These are phyloP conservation scores for Candida tetrigidarum DNA, from an alignment of 1,139 yeast species.

Conservation along the genomic window DNA sequence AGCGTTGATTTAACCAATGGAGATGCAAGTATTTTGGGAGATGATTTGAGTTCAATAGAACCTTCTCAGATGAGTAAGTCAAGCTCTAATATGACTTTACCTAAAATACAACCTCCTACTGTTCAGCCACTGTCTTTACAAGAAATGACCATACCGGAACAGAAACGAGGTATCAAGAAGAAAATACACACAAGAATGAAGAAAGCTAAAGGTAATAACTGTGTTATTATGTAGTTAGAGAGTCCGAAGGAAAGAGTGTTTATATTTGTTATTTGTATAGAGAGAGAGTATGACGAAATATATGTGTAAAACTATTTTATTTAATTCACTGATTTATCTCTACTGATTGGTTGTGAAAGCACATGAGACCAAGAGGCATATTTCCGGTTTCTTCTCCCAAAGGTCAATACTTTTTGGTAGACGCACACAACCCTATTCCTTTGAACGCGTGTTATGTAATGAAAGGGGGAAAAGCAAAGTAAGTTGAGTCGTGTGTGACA, in stretches of 20 bases:
- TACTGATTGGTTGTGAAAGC: neutral
- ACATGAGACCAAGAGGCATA: no score
- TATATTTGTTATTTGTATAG: neutral
- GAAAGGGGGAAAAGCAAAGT: neutral
- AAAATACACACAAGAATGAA: conserved; percentile 19
- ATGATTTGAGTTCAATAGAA: conserved; percentile 1
- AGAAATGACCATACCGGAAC: conserved; percentile 3
- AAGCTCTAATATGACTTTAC: neutral
- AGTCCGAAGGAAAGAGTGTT: no score
- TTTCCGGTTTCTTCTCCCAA: no score
- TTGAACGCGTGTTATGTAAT: neutral
- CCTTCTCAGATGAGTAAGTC: neutral
- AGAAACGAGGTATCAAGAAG: conserved; percentile 14
- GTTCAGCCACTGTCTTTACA: neutral
- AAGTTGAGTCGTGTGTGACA: neutral
- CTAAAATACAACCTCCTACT: neutral
- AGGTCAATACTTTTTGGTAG: neutral
- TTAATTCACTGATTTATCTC: no score
- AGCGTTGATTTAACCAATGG: conserved; percentile 1
- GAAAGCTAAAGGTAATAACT: conserved; percentile 36
- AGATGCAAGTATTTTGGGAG: neutral
- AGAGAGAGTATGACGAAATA: no score
- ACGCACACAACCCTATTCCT: neutral
- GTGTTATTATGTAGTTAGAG: conserved; percentile 37
- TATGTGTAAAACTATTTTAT: neutral